phyloP scores from a whole-genome alignment of 768 basidiomycete genomes.

The Tulasnella sp. region DNA sequence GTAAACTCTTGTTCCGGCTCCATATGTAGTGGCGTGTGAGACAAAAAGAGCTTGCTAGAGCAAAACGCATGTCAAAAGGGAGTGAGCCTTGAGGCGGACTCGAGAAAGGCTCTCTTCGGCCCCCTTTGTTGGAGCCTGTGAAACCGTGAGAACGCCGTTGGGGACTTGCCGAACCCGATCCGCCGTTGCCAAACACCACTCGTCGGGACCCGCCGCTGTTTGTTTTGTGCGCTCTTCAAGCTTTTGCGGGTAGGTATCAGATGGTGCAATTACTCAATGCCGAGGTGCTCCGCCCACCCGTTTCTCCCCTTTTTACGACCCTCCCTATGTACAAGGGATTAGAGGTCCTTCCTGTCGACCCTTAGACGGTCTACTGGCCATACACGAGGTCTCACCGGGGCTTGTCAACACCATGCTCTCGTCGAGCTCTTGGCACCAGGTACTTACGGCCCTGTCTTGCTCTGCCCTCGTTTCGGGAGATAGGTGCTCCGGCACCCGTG shows the following conservation, averaged over 20 bases:
- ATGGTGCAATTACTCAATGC: no score
- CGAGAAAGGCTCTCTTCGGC: no score
- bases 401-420: neutral
- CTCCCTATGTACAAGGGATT: neutral
- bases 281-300: neutral
- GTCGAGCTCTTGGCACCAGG: neutral
- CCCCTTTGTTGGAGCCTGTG: neutral
- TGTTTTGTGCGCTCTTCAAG: no score
- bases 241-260: no score
- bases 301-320: neutral
- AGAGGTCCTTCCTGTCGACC: neutral
- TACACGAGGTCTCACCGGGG: neutral
- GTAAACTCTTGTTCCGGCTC: neutral
- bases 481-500: neutral
- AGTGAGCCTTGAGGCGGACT: neutral
- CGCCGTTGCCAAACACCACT: no score
- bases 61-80: neutral
- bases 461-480: neutral
- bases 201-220: no score
- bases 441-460: neutral
- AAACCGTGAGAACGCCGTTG: neutral
- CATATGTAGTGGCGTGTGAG: neutral
- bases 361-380: neutral
- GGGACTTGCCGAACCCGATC: no score
- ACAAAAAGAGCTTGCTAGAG: neutral